Evolutionary conservation across 2,329 filamentous ascomycete genomes (phyloP).

Genomic region (Bipolaris oryzae): DNA sequence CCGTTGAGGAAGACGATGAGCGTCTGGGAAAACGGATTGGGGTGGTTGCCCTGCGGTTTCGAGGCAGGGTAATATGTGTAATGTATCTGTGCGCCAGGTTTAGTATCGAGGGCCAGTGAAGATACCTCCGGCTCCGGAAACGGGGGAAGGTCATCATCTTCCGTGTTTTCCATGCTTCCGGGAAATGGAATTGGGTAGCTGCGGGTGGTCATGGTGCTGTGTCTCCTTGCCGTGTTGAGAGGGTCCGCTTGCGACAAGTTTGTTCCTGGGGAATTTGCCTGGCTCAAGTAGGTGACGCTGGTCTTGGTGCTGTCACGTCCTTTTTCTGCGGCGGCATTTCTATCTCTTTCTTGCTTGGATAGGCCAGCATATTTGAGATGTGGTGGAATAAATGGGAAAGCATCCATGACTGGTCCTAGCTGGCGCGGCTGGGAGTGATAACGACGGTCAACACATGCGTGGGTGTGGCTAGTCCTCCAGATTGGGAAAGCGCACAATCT

Average conservation of each 20-base stretch:
- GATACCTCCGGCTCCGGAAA: conserved; percentile 41
- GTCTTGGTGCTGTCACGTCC: conserved; percentile 8
- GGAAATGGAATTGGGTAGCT: conserved; percentile 22
- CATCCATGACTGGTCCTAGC: conserved; percentile 9
- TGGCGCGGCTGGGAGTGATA: background rate
- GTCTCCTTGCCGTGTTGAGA: conserved; percentile 9
- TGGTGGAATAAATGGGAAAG: conserved; percentile 13
- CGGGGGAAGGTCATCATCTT: conserved; percentile 38
- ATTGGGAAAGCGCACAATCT: conserved; percentile 19
- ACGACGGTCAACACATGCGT: background rate
- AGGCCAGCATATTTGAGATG: conserved; percentile 13
- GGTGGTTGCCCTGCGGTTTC: conserved; percentile 25
- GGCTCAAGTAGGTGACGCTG: conserved; percentile 1
- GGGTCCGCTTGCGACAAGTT: conserved; percentile 16
- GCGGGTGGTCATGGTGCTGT: conserved; percentile 8
- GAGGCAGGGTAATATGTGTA: conserved; percentile 46
- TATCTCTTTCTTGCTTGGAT: conserved; percentile 16
- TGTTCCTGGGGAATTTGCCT: conserved; percentile 21
- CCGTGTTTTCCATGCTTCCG: conserved; percentile 27
- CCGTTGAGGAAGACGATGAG: conserved; percentile 56
- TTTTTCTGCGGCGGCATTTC: conserved; percentile 10
- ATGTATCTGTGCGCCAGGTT: conserved; percentile 37
- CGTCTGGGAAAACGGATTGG: conserved; percentile 44
- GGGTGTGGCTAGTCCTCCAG: conserved; percentile 16
- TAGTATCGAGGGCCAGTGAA: conserved; percentile 34